These are phyloP conservation scores for Beauveria sp. DNA, from an alignment of 2,329 filamentous ascomycete genomes.

Conservation along the genomic window DNA sequence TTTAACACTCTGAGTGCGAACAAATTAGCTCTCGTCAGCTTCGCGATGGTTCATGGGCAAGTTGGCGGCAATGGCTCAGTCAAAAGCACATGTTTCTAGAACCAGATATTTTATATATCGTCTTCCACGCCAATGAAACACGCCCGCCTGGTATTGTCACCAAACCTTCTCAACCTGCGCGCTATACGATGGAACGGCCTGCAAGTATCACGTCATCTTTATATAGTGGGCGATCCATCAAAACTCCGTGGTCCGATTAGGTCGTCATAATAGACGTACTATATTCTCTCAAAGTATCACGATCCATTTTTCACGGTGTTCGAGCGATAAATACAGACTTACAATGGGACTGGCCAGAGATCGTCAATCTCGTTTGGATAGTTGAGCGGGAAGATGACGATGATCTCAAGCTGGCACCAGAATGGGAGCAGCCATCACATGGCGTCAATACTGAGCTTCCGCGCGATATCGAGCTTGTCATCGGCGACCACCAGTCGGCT, in stretches of 20 bases:
- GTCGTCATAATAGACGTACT: background rate
- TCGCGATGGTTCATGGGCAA: no score
- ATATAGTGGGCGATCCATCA: background rate
- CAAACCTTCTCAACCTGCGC: background rate
- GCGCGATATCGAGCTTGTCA: background rate
- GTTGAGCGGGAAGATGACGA: background rate
- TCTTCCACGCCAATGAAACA: no score
- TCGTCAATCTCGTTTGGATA: background rate
- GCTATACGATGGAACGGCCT: background rate
- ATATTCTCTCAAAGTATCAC: background rate
- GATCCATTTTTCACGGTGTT: background rate
- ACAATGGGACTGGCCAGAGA: background rate
- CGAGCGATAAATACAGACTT: background rate
- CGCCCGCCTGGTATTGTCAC: no score
- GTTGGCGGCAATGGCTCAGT: no score
- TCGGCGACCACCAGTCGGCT: no score
- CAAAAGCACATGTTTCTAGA: no score
- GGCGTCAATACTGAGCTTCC: background rate
- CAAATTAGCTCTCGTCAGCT: no score
- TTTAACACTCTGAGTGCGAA: no score
- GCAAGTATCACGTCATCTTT: background rate
- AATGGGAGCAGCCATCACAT: background rate
- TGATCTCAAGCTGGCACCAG: background rate
- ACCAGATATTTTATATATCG: no score
- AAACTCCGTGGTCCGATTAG: background rate